A percentile compares a stretch with the other conserved stretches of the same genome.
Conservation (phyloP, 2,329 filamentous ascomycete species). For the Xylaria sp. region DNA sequence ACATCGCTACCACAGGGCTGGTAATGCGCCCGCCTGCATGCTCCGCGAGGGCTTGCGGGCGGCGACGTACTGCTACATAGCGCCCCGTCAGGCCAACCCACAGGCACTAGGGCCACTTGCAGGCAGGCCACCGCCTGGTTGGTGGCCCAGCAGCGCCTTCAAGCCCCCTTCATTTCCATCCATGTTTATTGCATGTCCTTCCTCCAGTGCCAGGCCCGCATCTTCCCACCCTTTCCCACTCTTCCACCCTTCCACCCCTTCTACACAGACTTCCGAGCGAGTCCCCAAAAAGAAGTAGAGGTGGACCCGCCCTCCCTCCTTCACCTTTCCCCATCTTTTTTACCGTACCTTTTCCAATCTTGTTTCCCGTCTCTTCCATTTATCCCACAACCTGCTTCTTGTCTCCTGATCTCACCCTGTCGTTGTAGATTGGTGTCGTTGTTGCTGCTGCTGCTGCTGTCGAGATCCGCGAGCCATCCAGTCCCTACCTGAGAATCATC, state of each 20-base stretch:
- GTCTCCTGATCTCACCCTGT: constrained; percentile 2
- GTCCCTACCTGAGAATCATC: constrained; percentile 6
- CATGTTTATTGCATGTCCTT: constrained; percentile 7
- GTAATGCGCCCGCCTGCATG: constrained; percentile 16
- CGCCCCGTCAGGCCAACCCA: constrained; percentile 21
- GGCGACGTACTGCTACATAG: constrained; percentile 30
- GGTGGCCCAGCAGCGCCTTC: constrained; percentile 30
- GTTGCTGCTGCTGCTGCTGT: constrained; percentile 7
- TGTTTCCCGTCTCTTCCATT: constrained; percentile 35
- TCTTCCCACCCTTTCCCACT: background rate
- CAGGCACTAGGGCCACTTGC: constrained; percentile 8
- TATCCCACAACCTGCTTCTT: constrained; percentile 25
- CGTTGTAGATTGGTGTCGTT: background rate
- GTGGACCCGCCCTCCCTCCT: constrained; percentile 33
- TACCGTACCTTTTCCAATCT: constrained; percentile 35
- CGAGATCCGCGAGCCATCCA: constrained; percentile 13
- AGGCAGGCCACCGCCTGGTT: constrained; percentile 14
- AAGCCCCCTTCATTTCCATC: constrained; percentile 41
- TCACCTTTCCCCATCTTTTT: constrained; percentile 40
- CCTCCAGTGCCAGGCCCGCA: background rate
- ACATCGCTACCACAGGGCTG: constrained; percentile 23
- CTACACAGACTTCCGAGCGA: constrained; percentile 8
- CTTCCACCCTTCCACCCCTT: background rate
- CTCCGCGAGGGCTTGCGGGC: constrained; percentile 10
- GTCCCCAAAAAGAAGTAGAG: constrained; percentile 14